Evolutionary conservation across 805 yeast genomes (phyloP).

Genomic region (Jamesozyma piceae): DNA sequence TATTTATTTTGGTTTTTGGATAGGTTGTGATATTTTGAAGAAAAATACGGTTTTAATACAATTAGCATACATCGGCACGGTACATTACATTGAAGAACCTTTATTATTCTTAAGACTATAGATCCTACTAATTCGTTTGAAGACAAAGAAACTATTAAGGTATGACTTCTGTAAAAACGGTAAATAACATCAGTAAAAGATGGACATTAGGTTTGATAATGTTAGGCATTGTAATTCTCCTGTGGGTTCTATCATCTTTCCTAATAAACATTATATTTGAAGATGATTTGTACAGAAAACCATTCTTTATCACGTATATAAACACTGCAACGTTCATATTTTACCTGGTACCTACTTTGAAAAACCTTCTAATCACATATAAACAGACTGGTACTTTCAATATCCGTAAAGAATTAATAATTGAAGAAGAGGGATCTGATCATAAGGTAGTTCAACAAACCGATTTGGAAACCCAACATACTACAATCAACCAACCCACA

Average conservation of each 20-base stretch:
- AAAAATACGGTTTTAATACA: too few species aligned
- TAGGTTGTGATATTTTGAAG: too few species aligned
- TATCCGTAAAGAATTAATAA: conserved; percentile 21
- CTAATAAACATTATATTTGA: conserved; percentile 71
- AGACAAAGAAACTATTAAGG: too few species aligned
- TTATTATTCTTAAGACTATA: too few species aligned
- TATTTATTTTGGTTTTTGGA: too few species aligned
- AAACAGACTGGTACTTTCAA: conserved; percentile 23
- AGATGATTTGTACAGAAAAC: conserved; percentile 65
- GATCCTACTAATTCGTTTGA: too few species aligned
- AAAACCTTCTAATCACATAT: conserved; percentile 23
- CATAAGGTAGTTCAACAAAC: conserved; percentile 6
- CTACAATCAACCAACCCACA: neutral
- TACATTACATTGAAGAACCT: too few species aligned
- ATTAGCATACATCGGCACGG: too few species aligned
- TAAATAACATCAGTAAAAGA: conserved; percentile 11
- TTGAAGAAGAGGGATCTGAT: conserved; percentile 27
- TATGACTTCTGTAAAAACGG: neutral
- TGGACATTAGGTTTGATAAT: conserved; percentile 77
- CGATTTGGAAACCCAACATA: neutral
- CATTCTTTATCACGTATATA: conserved; percentile 84
- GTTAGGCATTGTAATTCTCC: conserved; percentile 63
- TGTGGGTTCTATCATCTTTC: conserved; percentile 90
- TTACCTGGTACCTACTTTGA: conserved; percentile 56
- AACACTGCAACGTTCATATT: conserved; percentile 79